Conservation (phyloP, 1,139 yeast species). For the Kluyveromyces sp. region DNA sequence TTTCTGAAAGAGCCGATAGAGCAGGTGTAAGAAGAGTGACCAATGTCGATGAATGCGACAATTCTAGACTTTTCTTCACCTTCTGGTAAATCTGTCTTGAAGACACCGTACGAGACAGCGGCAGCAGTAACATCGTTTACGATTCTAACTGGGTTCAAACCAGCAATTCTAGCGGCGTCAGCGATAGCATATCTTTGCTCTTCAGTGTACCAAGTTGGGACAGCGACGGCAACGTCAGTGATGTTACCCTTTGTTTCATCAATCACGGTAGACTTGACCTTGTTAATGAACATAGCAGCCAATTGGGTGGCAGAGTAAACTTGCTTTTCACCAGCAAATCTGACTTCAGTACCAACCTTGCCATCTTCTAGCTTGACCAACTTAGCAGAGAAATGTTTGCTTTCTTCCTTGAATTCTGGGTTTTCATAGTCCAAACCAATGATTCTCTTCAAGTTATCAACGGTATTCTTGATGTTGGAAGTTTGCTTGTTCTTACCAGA, state of each 20-base stretch:
- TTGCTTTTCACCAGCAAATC: conserved; percentile 70
- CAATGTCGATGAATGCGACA: conserved; percentile 92
- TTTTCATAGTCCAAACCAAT: conserved; percentile 71
- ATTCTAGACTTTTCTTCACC: conserved; percentile 68
- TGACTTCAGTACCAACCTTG: conserved; percentile 75
- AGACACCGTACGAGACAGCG: conserved; percentile 98
- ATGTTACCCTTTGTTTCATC: conserved; percentile 78
- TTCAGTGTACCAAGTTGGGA: conserved; percentile 96
- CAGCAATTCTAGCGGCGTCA: conserved; percentile 94
- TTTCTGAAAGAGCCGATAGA: conserved; percentile 86
- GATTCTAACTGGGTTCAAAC: conserved; percentile 94
- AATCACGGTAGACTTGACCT: conserved; percentile 71
- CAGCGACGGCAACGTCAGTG: conserved; percentile 86
- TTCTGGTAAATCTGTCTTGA: conserved; percentile 89
- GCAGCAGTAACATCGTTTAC: conserved; percentile 98
- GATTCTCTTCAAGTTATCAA: conserved; percentile 86
- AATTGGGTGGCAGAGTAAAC: conserved; percentile 84
- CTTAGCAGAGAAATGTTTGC: conserved; percentile 62
- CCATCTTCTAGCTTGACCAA: conserved; percentile 66
- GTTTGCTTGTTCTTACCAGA: conserved; percentile 93
- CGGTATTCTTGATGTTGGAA: conserved; percentile 92
- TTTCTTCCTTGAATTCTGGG: conserved; percentile 72
- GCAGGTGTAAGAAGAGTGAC: conserved; percentile 92
- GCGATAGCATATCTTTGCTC: conserved; percentile 93
- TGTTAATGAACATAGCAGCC: conserved; percentile 90